Evolutionary conservation across 208 protist genomes (phyloP), one percentile per base, ranked within the genome.

Genomic region (Acanthamoeba castellanii): DNA sequence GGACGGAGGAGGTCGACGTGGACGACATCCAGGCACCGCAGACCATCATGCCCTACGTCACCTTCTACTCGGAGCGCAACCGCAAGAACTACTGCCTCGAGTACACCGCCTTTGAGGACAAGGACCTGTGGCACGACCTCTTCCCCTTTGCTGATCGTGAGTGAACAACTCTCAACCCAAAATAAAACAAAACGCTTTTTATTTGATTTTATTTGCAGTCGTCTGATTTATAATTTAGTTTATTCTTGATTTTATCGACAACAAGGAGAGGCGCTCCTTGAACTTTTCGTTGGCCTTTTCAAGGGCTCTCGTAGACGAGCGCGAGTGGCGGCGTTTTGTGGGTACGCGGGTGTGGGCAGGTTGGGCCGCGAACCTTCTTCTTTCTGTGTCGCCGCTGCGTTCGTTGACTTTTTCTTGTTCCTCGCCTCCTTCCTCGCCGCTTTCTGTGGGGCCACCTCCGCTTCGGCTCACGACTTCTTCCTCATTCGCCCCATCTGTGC

Each of bases 11-110:
- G 50, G 78, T 87, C 7, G 78, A 87, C 20, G 50, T 87, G n/a
- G 78, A 87, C 50, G 78, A 87, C 50, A 87, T 87, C 78, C 20
- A 87, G 11, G n/a, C 78, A 0, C 78, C 78, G 78, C 42, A 55
- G 50, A 87, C 78, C 78, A 87, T 87, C 78, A 87, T 87, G 78
- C 78, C 78, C 52, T 87, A 87, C 47, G 32, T 87, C 78, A 87
- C 78, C n/a, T 87, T 87, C 78, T 64, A 64, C 78, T 87, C 78
- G 42, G 78, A 87, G 32, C 42, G 78, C 14, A 87, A 87, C 78
- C 18, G 30, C 50, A 87, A 87, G 78, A 87, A 87, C 50, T 87
- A 87, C 78, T 87, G 78, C 78, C 52, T 87, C 50, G 78, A 87
- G 50, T 55, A 55, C 50, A 87, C 78, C 32, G 78, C 78, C 50